A percentile compares a stretch with the other conserved stretches of the same genome.
Conservation (phyloP, 129 eudicot species). For the sunflower (Helianthus annuus) region DNA sequence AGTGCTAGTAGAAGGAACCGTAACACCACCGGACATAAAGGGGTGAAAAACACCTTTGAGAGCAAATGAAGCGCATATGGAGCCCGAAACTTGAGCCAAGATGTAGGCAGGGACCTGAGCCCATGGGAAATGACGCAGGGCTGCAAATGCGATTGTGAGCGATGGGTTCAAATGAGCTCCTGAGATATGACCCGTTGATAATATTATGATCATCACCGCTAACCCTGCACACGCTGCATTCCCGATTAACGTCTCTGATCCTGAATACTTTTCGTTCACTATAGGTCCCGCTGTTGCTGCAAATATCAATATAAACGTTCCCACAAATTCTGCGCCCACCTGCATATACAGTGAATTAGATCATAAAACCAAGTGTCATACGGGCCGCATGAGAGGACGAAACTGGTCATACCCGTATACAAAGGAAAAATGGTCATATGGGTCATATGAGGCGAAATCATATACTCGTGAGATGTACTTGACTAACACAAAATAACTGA, state of each 20-base stretch:
- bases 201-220: slow-evolving; percentile 73
- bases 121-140: slow-evolving; percentile 87
- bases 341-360: slow-evolving; percentile 19
- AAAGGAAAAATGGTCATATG: too few species aligned
- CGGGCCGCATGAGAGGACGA: too few species aligned
- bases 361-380: not conserved
- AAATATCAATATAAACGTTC: slow-evolving; percentile 81
- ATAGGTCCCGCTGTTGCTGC: slow-evolving; percentile 87
- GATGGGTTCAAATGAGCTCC: slow-evolving; percentile 93
- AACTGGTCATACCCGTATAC: too few species aligned
- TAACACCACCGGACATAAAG: slow-evolving; percentile 81
- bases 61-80: slow-evolving; percentile 79
- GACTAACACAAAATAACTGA: too few species aligned
- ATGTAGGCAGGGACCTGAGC: slow-evolving; percentile 79
- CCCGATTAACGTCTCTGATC: slow-evolving; percentile 65
- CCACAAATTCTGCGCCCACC: slow-evolving; percentile 91
- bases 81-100: slow-evolving; percentile 71
- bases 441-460: too few species aligned
- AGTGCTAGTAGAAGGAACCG: slow-evolving; percentile 63
- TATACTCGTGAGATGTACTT: too few species aligned
- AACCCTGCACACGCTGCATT: slow-evolving; percentile 88
- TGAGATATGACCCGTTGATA: slow-evolving; percentile 85
- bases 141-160: slow-evolving; percentile 78
- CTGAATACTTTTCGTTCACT: slow-evolving; percentile 64
- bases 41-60: slow-evolving; percentile 79